A percentile compares a stretch with the other conserved stretches of the same genome.
Conservation (phyloP, 306 rosid species). For the Hippophae gyantsensis region DNA sequence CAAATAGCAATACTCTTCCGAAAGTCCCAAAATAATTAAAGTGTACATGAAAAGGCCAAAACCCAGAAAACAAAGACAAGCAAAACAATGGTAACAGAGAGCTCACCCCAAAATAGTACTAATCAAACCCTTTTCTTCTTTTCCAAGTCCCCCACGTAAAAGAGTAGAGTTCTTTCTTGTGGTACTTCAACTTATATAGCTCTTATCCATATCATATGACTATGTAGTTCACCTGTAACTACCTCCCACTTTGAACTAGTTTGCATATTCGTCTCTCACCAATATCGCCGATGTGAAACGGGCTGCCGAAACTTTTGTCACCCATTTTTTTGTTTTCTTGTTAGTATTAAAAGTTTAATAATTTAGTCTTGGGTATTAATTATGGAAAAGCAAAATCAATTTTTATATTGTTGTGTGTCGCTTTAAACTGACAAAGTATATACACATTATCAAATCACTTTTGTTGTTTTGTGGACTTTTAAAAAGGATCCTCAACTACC, state of each 20-base stretch:
- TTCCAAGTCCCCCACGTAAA: constrained; percentile 11
- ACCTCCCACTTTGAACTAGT: constrained; percentile 20
- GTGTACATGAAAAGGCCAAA: not conserved
- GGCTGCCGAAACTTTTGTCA: constrained; percentile 18
- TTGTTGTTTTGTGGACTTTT: constrained; percentile 71
- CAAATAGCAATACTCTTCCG: not conserved
- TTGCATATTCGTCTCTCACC: constrained; percentile 30
- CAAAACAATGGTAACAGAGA: not conserved
- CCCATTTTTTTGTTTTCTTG: not conserved
- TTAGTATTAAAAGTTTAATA: not conserved
- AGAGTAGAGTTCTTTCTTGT: constrained; percentile 4
- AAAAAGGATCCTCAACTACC: constrained; percentile 60
- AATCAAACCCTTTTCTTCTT: constrained; percentile 10
- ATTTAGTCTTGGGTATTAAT: not conserved
- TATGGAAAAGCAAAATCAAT: constrained; percentile 5
- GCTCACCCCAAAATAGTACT: constrained; percentile 24
- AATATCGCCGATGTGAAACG: constrained; percentile 33
- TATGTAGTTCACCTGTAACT: constrained; percentile 14
- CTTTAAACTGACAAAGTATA: constrained; percentile 46
- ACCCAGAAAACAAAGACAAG: not conserved
- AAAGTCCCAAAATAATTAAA: not conserved
- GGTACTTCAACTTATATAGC: constrained; percentile 27
- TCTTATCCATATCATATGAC: constrained; percentile 1
- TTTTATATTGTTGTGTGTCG: constrained; percentile 19
- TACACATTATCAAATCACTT: constrained; percentile 20